Conservation (phyloP, 108 stramenopile genomes). For the Pseudonitzschia pungens region DNA sequence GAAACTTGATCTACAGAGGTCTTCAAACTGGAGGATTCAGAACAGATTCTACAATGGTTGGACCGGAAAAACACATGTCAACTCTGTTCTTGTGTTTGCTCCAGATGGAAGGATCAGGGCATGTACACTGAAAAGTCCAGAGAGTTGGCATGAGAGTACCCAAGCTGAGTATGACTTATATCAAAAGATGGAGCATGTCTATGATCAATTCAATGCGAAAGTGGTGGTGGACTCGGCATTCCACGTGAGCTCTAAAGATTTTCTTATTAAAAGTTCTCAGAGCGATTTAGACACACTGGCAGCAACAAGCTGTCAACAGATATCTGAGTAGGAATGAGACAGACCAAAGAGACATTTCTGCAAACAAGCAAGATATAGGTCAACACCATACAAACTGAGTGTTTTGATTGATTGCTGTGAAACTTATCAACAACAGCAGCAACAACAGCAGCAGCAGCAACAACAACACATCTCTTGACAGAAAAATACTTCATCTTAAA, state of each 20-base stretch:
- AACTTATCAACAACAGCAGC: too few species aligned
- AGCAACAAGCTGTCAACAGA: conserved; percentile 10
- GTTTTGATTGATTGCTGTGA: too few species aligned
- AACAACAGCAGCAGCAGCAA: too few species aligned
- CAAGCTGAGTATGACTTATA: conserved; percentile 37
- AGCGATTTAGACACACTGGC: not conserved
- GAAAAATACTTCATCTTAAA: too few species aligned
- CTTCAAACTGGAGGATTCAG: not conserved
- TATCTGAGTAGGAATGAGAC: conserved; percentile 41
- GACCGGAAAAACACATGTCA: too few species aligned
- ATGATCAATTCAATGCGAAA: conserved; percentile 2
- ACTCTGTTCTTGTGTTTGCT: conserved; percentile 44
- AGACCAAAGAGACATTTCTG: not conserved
- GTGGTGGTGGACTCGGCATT: conserved; percentile 41
- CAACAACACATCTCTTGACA: too few species aligned
- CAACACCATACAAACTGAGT: not conserved
- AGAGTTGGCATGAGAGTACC: conserved; percentile 29
- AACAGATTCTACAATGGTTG: too few species aligned
- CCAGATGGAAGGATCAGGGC: conserved; percentile 38
- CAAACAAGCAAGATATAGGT: not conserved
- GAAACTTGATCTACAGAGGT: not conserved
- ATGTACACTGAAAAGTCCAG: conserved; percentile 28
- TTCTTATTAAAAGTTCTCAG: conserved; percentile 27
- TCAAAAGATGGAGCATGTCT: conserved; percentile 32
- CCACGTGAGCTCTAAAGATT: not conserved